Evolutionary conservation across 2,329 filamentous ascomycete genomes (phyloP).

Genomic region (Monosporascus sp.): DNA sequence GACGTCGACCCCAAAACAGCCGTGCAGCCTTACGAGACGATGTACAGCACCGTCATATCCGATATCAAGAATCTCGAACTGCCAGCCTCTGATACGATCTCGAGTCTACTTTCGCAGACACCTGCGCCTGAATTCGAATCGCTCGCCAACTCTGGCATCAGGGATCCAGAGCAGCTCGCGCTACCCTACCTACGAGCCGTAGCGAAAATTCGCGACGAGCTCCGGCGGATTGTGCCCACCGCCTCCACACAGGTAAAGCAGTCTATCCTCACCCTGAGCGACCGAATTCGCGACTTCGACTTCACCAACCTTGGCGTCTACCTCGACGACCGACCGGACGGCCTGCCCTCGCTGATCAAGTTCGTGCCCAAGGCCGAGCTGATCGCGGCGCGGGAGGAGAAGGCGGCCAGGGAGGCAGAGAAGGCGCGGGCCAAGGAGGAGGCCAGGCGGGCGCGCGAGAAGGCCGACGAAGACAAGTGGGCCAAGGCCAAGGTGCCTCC

Average conservation of each 20-base stretch:
- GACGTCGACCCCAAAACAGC: constrained; percentile 39
- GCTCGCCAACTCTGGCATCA: constrained; percentile 38
- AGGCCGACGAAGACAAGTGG: constrained; percentile 46
- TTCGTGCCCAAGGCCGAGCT: constrained; percentile 53
- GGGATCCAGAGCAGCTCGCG: constrained; percentile 47
- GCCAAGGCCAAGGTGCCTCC: constrained; percentile 53
- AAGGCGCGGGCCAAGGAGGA: constrained; percentile 51
- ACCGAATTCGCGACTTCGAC: constrained; percentile 72
- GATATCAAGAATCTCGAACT: constrained; percentile 45
- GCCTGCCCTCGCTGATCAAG: constrained; percentile 66
- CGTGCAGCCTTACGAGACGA: constrained; percentile 41
- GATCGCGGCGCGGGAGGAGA: constrained; percentile 53
- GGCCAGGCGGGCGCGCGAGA: constrained; percentile 43
- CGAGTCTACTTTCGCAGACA: constrained; percentile 35
- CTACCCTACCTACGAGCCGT: constrained; percentile 51
- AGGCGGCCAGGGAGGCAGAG: constrained; percentile 56
- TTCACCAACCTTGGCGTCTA: constrained; percentile 81
- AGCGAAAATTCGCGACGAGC: constrained; percentile 54
- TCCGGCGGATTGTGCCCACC: constrained; percentile 49
- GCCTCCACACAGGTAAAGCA: constrained; percentile 53
- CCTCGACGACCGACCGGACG: constrained; percentile 72
- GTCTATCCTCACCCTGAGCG: constrained; percentile 69
- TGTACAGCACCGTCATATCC: constrained; percentile 38
- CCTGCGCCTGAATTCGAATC: constrained; percentile 42
- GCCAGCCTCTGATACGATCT: constrained; percentile 36